Conservation (phyloP, 164 flowering plant genomes). For the Vitis rupestris region DNA sequence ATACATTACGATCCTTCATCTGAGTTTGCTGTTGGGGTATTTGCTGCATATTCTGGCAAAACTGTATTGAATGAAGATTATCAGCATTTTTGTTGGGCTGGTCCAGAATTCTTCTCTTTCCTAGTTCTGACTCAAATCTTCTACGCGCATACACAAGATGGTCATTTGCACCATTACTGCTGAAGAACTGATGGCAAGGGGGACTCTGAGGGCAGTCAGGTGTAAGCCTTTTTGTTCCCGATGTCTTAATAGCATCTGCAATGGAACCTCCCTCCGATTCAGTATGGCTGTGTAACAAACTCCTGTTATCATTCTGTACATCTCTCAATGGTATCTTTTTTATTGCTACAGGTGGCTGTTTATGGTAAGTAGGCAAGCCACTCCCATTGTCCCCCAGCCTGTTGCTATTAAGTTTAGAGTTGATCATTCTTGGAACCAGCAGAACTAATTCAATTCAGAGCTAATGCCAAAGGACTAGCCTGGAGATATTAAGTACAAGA, state of each 20-base stretch:
- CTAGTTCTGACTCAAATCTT: not conserved
- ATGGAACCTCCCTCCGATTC: not conserved
- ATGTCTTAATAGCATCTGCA: slow-evolving; percentile 1
- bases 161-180: slow-evolving; percentile 3
- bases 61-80: not conserved
- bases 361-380: not conserved
- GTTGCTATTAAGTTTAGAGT: slow-evolving; percentile 4
- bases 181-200: not conserved
- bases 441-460: not conserved
- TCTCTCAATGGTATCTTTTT: slow-evolving; percentile 15
- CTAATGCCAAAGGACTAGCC: not conserved
- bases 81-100: not conserved
- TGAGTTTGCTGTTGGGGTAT: not conserved
- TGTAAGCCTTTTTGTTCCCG: slow-evolving; percentile 8
- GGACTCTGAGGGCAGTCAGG: slow-evolving; percentile 4
- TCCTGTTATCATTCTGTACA: slow-evolving; percentile 16
- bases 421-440: slow-evolving; percentile 6
- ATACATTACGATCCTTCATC: not conserved
- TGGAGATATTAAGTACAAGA: not conserved
- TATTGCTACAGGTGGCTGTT: slow-evolving; percentile 8
- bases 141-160: not conserved
- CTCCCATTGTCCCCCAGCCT: slow-evolving; percentile 2
- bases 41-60: not conserved
- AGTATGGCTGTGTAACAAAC: not conserved
- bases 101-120: slow-evolving; percentile 5